phyloP scores from a whole-genome alignment of 1,139 yeast genomes.

The Geotrichum fermentans region DNA sequence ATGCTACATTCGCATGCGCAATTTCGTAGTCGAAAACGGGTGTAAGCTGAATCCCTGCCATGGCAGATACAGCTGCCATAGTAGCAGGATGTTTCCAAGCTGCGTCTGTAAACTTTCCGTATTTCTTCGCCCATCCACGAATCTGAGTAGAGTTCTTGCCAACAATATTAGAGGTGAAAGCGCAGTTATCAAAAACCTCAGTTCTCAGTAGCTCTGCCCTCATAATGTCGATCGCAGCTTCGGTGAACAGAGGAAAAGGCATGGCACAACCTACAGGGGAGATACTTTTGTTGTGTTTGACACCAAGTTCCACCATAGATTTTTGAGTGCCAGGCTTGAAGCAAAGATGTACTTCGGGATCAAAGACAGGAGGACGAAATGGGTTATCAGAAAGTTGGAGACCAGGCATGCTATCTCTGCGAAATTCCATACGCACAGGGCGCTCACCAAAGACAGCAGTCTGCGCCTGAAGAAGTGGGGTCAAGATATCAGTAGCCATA shows the following conservation, averaged over 20 bases:
- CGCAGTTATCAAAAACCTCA: conserved; percentile 45
- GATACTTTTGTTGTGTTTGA: conserved; percentile 13
- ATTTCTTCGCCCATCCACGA: conserved; percentile 47
- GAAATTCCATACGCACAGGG: conserved; percentile 9
- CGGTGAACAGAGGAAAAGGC: conserved; percentile 55
- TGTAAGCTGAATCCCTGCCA: conserved; percentile 55
- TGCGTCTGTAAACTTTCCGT: conserved; percentile 45
- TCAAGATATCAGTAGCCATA: conserved; percentile 9
- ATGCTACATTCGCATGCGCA: conserved; percentile 48
- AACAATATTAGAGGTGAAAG: conserved; percentile 38
- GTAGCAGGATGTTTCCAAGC: conserved; percentile 59
- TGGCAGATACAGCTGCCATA: conserved; percentile 44
- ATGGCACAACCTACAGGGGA: conserved; percentile 31
- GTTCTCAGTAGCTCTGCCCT: conserved; percentile 47
- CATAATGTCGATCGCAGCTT: conserved; percentile 54
- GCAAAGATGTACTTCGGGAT: conserved; percentile 14
- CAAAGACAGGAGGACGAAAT: conserved; percentile 5
- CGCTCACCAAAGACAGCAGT: conserved; percentile 8
- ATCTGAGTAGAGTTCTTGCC: conserved; percentile 45
- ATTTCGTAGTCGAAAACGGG: conserved; percentile 52
- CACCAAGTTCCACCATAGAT: conserved; percentile 11
- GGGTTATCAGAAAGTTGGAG: conserved; percentile 8
- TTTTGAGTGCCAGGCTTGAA: conserved; percentile 9
- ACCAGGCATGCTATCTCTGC: conserved; percentile 16
- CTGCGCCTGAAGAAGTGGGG: conserved; percentile 1